A percentile compares a stretch with the other conserved stretches of the same genome.
Conservation (phyloP, 768 basidiomycete genomes). For the Leccinum rimulosum region DNA sequence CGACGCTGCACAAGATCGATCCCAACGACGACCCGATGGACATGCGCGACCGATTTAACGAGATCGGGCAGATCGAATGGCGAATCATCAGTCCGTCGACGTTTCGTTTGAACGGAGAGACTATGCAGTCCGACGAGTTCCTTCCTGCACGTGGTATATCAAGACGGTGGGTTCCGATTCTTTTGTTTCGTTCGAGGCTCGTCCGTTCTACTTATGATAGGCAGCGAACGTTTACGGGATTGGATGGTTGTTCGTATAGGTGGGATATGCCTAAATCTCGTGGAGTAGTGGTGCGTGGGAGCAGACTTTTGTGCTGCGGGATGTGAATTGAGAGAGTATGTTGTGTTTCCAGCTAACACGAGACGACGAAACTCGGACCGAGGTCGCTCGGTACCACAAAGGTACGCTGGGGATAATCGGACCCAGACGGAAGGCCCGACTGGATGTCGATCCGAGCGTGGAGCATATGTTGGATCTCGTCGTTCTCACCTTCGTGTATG, state of each 20-base stretch:
- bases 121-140: constrained; percentile 23
- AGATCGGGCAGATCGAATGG: constrained; percentile 36
- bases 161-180: constrained; percentile 11
- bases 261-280: constrained; percentile 25
- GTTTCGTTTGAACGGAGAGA: constrained; percentile 29
- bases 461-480: constrained; percentile 24
- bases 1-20: constrained; percentile 22
- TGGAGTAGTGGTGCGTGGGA: constrained; percentile 10
- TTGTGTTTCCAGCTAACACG: constrained; percentile 11
- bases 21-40: constrained; percentile 16
- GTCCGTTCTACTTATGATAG: neutral
- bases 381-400: constrained; percentile 19
- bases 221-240: constrained; percentile 28
- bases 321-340: neutral
- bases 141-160: constrained; percentile 16
- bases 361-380: constrained; percentile 11
- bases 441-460: constrained; percentile 19
- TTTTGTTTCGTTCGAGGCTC: neutral
- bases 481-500: constrained; percentile 25
- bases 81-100: constrained; percentile 22
- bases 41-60: constrained; percentile 27
- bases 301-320: too few relatives aligned
- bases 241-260: constrained; percentile 30
- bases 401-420: constrained; percentile 18
- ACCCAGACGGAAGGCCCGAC: constrained; percentile 6